These are phyloP conservation scores for Pulveroboletus sp. DNA, from an alignment of 1,284 basidiomycete genomes.

Conservation along the genomic window DNA sequence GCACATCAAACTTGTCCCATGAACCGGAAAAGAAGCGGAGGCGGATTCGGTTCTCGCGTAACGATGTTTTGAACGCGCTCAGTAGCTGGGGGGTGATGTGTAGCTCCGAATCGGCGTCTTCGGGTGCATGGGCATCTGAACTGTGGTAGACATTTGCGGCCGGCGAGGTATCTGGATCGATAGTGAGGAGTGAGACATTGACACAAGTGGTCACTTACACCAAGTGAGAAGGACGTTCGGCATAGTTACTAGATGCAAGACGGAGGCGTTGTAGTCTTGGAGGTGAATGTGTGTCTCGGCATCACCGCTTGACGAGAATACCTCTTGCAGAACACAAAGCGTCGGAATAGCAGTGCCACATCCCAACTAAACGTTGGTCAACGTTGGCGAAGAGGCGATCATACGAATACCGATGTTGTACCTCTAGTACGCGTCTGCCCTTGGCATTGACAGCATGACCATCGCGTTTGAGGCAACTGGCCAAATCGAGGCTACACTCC, in stretches of 20 bases:
- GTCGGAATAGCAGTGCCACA: constrained; percentile 92
- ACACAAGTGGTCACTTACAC: constrained; percentile 58
- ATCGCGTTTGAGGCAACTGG: constrained; percentile 51
- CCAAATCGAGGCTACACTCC: constrained; percentile 93
- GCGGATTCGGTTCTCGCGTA: constrained; percentile 55
- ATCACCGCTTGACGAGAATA: constrained; percentile 48
- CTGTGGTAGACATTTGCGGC: constrained; percentile 25
- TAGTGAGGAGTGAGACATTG: neutral
- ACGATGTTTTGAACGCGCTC: constrained; percentile 60
- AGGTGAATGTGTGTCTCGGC: constrained; percentile 68
- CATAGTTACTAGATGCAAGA: constrained; percentile 81
- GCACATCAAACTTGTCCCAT: constrained; percentile 63
- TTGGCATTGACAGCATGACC: constrained; percentile 20
- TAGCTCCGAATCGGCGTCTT: constrained; percentile 46
- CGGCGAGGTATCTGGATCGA: constrained; percentile 29
- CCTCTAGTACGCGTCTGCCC: constrained; percentile 66
- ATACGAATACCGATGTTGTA: constrained; percentile 33
- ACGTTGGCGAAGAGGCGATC: neutral
- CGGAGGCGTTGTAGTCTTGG: constrained; percentile 91
- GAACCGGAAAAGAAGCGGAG: constrained; percentile 82
- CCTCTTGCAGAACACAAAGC: constrained; percentile 64
- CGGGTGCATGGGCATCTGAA: constrained; percentile 4
- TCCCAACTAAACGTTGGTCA: constrained; percentile 56
- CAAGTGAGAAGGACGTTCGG: constrained; percentile 89
- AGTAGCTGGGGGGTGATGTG: constrained; percentile 64